Evolutionary conservation across 1,284 basidiomycete species (phyloP).

Genomic region (Sanguinoderma infundibulare): DNA sequence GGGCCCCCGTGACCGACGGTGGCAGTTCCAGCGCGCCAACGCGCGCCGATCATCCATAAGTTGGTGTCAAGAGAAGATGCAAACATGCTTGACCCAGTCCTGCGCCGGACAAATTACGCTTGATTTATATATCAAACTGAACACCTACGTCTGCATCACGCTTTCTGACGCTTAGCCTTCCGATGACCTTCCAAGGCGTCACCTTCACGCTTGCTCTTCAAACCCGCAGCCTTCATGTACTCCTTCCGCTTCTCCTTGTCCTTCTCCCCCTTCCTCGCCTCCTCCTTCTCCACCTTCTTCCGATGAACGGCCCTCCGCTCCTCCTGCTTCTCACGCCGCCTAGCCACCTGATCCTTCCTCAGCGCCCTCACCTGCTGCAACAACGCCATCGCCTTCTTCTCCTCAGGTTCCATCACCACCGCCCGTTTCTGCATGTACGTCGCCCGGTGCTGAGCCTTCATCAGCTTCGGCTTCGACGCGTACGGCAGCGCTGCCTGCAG

Average conservation of each 20-base stretch:
- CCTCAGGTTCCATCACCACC: slow-evolving; percentile 94
- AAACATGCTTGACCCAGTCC: no score
- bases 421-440: slow-evolving; percentile 90
- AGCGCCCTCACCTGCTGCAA: slow-evolving; percentile 95
- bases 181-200: slow-evolving; percentile 58
- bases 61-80: no score
- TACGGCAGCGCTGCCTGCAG: slow-evolving; percentile 91
- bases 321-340: slow-evolving; percentile 84
- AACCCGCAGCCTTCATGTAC: slow-evolving; percentile 74
- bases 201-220: slow-evolving; percentile 70
- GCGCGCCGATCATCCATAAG: no score
- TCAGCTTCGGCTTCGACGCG: slow-evolving; percentile 89
- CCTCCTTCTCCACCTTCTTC: slow-evolving; percentile 77
- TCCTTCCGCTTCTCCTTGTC: slow-evolving; percentile 83
- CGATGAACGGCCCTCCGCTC: slow-evolving; percentile 65
- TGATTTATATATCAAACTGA: no score
- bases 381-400: slow-evolving; percentile 91
- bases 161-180: slow-evolving; percentile 49
- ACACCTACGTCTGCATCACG: no score
- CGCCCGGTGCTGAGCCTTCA: slow-evolving; percentile 72
- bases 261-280: slow-evolving; percentile 50
- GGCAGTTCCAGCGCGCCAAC: no score
- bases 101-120: no score
- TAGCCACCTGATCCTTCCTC: slow-evolving; percentile 83
- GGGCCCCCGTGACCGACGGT: no score